Evolutionary conservation across 148 eudicot species (phyloP).

Genomic region (Agrostemma githago): DNA sequence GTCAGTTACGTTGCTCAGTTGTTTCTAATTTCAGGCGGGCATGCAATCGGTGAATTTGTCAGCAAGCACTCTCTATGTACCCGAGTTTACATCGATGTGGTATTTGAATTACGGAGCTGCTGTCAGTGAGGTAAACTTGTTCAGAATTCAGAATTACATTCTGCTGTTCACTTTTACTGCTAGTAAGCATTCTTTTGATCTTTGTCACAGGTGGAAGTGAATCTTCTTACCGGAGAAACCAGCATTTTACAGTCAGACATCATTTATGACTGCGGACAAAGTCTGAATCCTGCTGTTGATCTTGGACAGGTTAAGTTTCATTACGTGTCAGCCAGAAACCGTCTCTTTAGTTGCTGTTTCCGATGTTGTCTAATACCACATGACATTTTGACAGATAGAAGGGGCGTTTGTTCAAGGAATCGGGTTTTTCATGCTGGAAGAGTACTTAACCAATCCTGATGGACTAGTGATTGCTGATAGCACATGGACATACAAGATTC

Average conservation of each 20-base stretch:
- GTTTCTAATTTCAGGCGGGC: conserved; percentile 49
- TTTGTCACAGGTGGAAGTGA: conserved; percentile 68
- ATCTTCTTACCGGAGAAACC: conserved; percentile 87
- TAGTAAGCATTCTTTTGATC: neutral
- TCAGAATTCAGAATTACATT: neutral
- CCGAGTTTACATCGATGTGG: conserved; percentile 48
- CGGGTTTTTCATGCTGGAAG: conserved; percentile 90
- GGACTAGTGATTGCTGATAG: conserved; percentile 62
- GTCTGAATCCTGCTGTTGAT: conserved; percentile 95
- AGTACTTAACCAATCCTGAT: conserved; percentile 55
- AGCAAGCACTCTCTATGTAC: conserved; percentile 53
- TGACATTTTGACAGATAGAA: conserved; percentile 51
- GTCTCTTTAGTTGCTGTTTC: no score
- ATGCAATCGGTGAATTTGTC: conserved; percentile 57
- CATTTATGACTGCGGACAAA: conserved; percentile 88
- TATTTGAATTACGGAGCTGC: conserved; percentile 92
- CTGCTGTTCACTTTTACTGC: neutral
- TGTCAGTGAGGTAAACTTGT: conserved; percentile 70
- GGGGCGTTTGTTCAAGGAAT: conserved; percentile 95
- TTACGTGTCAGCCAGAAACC: neutral
- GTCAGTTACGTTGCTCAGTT: neutral
- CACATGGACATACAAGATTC: conserved; percentile 91
- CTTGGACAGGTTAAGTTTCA: conserved; percentile 72
- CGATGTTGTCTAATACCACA: neutral
- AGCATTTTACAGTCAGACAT: conserved; percentile 66